Evolutionary conservation across 2,329 filamentous ascomycete genomes (phyloP).

Genomic region (Chaetomiaceae sp.): DNA sequence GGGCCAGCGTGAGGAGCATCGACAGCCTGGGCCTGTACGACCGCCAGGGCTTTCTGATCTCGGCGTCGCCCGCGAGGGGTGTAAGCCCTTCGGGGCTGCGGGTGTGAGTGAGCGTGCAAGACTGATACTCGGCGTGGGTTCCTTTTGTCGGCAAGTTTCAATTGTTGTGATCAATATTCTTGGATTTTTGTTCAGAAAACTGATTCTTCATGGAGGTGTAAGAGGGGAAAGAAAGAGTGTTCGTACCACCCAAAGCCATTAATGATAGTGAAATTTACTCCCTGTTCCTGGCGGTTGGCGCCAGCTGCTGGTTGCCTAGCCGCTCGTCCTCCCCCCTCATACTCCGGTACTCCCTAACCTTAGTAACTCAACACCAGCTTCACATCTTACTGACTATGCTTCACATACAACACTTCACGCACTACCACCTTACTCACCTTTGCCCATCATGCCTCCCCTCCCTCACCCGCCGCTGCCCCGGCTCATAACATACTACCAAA

Average conservation of each 20-base stretch:
- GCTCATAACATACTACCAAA: conserved; percentile 37
- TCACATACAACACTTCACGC: not conserved
- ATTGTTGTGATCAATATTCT: not conserved
- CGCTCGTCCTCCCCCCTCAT: not conserved
- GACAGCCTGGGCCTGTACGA: conserved; percentile 42
- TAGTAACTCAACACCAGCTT: too few species aligned
- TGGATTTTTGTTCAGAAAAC: too few species aligned
- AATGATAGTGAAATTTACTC: not conserved
- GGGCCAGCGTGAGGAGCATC: conserved; percentile 25
- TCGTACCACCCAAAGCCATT: not conserved
- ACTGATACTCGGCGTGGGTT: not conserved
- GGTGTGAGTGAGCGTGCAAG: not conserved
- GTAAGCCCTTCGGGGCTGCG: conserved; percentile 7
- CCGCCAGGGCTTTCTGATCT: conserved; percentile 39
- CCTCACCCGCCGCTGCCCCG: conserved; percentile 25
- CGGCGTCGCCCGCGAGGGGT: conserved; percentile 33
- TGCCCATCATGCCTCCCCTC: conserved; percentile 26
- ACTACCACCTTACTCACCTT: not conserved
- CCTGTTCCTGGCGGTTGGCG: not conserved
- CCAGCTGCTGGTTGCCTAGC: not conserved
- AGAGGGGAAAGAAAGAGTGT: not conserved
- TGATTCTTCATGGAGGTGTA: not conserved
- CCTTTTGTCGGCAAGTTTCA: not conserved
- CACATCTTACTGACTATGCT: not conserved
- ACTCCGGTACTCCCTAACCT: too few species aligned